phyloP scores from a whole-genome alignment of 2,329 filamentous ascomycete genomes.

The Alternaria sp. region DNA sequence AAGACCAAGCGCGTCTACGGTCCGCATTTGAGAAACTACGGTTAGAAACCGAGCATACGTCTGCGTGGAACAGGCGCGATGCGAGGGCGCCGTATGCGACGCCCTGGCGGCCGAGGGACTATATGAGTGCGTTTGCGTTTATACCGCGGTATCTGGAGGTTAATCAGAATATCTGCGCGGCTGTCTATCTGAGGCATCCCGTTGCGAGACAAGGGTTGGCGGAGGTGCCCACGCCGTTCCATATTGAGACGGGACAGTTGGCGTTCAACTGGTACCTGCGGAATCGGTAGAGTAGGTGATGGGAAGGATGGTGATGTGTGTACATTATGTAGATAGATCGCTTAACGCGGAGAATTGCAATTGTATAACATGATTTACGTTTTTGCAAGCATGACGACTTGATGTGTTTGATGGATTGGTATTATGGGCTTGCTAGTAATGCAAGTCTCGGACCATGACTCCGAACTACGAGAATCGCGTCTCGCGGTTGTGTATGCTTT shows the following conservation, averaged over 20 bases:
- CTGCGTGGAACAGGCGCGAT: conserved; percentile 59
- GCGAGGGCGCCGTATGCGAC: conserved; percentile 77
- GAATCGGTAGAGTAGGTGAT: conserved; percentile 65
- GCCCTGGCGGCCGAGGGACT: conserved; percentile 86
- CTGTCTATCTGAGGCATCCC: conserved; percentile 92
- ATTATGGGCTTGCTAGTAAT: background rate
- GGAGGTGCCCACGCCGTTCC: conserved; percentile 80
- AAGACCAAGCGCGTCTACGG: conserved; percentile 64
- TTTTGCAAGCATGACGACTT: background rate
- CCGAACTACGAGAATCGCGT: background rate
- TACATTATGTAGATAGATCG: conserved; percentile 10
- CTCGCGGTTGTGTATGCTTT: background rate
- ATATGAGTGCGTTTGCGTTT: conserved; percentile 91
- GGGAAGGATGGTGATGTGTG: background rate
- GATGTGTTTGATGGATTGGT: background rate
- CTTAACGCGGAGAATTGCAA: background rate
- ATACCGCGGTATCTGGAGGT: conserved; percentile 96
- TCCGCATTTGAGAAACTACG: conserved; percentile 62
- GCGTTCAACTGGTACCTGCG: conserved; percentile 95
- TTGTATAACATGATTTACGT: conserved; percentile 2
- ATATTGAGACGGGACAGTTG: conserved; percentile 71
- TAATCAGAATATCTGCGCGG: conserved; percentile 95
- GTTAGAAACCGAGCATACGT: conserved; percentile 78
- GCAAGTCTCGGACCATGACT: background rate
- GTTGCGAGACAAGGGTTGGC: conserved; percentile 81